Percentiles rank a stretch among this genome's conserved stretches.
Evolutionary conservation across 306 rosid genomes (phyloP).

Genomic region (Gleditsia sinensis): DNA sequence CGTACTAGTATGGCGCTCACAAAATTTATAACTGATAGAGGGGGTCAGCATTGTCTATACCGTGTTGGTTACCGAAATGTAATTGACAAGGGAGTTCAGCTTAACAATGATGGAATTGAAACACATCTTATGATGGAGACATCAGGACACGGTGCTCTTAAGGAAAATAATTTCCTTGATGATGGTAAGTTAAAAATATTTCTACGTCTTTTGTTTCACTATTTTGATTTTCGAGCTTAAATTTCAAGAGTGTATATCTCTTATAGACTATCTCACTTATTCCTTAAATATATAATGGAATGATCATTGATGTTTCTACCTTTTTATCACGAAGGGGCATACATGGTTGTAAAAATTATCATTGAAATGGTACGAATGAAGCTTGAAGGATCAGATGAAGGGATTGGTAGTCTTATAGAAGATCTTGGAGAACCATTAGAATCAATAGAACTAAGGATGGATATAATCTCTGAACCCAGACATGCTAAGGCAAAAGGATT

Average conservation of each 20-base stretch:
- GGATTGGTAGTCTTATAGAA: slow-evolving; percentile 74
- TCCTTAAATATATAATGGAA: not conserved
- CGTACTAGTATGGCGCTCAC: slow-evolving; percentile 81
- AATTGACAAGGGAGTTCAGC: slow-evolving; percentile 81
- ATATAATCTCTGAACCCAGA: slow-evolving; percentile 67
- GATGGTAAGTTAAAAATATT: slow-evolving; percentile 58
- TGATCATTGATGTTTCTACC: slow-evolving; percentile 3
- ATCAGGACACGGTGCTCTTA: slow-evolving; percentile 91
- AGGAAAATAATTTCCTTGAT: slow-evolving; percentile 87
- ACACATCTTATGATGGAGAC: slow-evolving; percentile 94
- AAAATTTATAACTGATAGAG: slow-evolving; percentile 61
- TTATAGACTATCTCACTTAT: not conserved
- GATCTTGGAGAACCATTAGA: slow-evolving; percentile 83
- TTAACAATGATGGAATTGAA: slow-evolving; percentile 68
- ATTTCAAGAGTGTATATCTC: too few relatives aligned
- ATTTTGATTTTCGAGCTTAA: not conserved
- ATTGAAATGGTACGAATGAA: slow-evolving; percentile 91
- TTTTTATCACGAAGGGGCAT: slow-evolving; percentile 56
- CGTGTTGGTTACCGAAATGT: slow-evolving; percentile 90
- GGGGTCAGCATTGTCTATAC: slow-evolving; percentile 80
- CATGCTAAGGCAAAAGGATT: slow-evolving; percentile 72
- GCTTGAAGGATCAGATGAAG: slow-evolving; percentile 77
- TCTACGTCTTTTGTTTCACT: not conserved
- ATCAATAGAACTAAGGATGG: slow-evolving; percentile 68
- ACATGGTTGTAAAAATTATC: slow-evolving; percentile 85